These are phyloP conservation scores for Pichia insulana DNA, from an alignment of 805 yeast species.

Conservation along the genomic window DNA sequence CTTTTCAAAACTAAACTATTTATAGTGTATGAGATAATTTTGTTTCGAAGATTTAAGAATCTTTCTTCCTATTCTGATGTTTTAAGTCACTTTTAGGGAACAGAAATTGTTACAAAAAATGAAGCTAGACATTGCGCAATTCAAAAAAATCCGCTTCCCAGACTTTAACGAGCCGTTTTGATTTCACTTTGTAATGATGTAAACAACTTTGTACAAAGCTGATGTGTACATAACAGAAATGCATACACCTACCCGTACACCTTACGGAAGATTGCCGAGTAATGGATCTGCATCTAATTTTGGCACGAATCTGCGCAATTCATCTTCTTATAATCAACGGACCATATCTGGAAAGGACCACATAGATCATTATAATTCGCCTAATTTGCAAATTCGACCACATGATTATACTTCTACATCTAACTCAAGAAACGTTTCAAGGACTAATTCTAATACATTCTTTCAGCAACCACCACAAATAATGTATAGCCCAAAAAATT, in stretches of 20 bases:
- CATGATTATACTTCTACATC: neutral
- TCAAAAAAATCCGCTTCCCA: no score
- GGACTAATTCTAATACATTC: neutral
- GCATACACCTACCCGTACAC: conserved; percentile 5
- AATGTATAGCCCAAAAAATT: conserved; percentile 2
- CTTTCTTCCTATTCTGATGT: no score
- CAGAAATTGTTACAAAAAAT: no score
- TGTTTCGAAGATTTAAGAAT: no score
- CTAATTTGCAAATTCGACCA: neutral
- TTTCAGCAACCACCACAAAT: conserved; percentile 2
- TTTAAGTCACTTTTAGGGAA: no score
- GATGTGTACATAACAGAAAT: neutral
- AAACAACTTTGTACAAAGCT: neutral
- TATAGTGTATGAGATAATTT: no score
- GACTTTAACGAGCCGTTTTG: no score
- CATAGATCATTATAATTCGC: neutral
- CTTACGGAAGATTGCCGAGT: neutral
- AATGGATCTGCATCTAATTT: neutral
- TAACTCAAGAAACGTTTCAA: conserved; percentile 1
- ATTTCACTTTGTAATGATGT: no score
- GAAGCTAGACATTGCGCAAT: no score
- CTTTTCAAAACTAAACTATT: no score
- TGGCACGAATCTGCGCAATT: neutral
- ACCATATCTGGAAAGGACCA: neutral
- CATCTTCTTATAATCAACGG: neutral